Base-by-base conservation (phyloP, 345 rosid genomes). In the Rubroshorea leprosula region DNA sequence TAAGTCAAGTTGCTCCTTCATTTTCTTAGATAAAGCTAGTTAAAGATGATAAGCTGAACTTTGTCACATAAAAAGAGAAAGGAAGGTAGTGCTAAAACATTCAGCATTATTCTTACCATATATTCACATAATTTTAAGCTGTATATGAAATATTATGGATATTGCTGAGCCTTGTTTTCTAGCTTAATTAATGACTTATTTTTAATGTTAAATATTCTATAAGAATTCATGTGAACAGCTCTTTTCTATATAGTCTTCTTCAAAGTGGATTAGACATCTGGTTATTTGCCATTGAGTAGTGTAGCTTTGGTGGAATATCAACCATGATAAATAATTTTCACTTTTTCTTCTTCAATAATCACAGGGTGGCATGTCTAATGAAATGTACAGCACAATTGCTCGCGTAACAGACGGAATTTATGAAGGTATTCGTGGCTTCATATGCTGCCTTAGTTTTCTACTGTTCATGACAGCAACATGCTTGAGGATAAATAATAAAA, bases 321-420 rank as follows among this genome's bases (percentile, higher is more conserved):
- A 51, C 19, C 20, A 17, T 25, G 66, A 0, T 8, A n/a, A n/a
- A 49, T 23, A 35, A 5, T 44, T 39, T 62, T 44, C 14, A 1
- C 14, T 10, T 44, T 44, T 44, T 44, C 52, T 43, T 62, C 11
- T 62, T 15, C 49, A 43, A 62, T 48, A 47, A 60, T 55, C 76
- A 64, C 76, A 89, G 98, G 98, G 97, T 68, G 98, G 98, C 51
- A 92, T 89, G 98, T 92, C 97, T 17, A 92, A 92, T 72, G 98
- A 92, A 73, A 70, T 92, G 74, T 92, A 92, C 86, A 92, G 77
- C 56, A 73, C 94, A 17, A 76, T 89, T 76, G 89, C 91, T 38
- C 96, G 98, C 62, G 97, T 92, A 60, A 86, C 97, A 6, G 95
- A 92, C 77, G 98, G 97, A 60, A 84, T 89, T 58, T 89, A 83